A percentile compares a stretch with the other conserved stretches of the same genome.
Evolutionary conservation across 257 asterid genomes (phyloP).

Genomic region (Plantago ovata): DNA sequence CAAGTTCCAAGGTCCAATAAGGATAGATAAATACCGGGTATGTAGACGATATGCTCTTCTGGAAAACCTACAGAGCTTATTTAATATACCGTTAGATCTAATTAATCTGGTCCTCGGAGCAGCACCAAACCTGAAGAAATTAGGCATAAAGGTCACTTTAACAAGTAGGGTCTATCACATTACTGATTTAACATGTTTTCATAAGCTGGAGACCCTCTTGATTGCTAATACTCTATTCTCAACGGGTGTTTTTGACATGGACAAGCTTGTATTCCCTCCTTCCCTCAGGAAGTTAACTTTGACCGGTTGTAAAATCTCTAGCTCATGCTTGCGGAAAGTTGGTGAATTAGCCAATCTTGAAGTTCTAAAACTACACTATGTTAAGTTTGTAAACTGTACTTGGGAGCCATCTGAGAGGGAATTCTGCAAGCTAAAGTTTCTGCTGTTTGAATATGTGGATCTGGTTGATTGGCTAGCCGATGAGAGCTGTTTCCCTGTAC

Average conservation of each 20-base stretch:
- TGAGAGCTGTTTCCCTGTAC: constrained; percentile 18
- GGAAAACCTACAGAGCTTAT: constrained; percentile 13
- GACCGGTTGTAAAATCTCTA: background rate
- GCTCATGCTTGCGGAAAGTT: background rate
- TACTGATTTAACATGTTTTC: background rate
- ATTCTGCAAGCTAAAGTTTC: background rate
- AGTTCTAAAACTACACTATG: constrained; percentile 11
- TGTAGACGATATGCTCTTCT: background rate
- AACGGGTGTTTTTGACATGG: background rate
- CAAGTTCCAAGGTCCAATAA: constrained; percentile 7
- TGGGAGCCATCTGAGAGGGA: constrained; percentile 15
- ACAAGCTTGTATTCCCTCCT: constrained; percentile 3
- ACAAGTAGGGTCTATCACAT: too few relatives aligned
- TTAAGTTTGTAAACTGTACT: background rate
- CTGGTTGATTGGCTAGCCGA: constrained; percentile 20
- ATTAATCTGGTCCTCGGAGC: background rate
- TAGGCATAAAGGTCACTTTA: constrained; percentile 6
- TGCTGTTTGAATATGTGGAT: constrained; percentile 5
- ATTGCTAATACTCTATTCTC: background rate
- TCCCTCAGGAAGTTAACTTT: constrained; percentile 17
- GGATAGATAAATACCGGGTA: background rate
- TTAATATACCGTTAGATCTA: background rate
- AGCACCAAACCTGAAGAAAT: constrained; percentile 11
- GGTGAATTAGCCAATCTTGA: constrained; percentile 10
- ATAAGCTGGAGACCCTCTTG: background rate